Percentiles rank a stretch among this genome's conserved stretches.
Evolutionary conservation across 371 early-diverging fungal species (phyloP).

Genomic region (Coemansia sp.): DNA sequence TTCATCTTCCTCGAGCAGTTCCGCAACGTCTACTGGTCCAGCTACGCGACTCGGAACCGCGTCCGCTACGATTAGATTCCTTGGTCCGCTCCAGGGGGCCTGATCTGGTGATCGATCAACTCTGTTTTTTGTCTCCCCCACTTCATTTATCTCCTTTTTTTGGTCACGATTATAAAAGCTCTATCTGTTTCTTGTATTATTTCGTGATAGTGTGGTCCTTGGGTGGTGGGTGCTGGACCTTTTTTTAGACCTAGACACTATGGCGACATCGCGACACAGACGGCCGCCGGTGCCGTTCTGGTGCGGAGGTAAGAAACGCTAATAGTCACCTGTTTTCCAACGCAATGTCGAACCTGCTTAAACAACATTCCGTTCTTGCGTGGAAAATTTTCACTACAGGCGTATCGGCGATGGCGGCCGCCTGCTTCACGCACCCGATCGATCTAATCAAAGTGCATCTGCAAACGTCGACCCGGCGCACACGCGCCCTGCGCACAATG

Average conservation of each 20-base stretch:
- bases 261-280: background rate
- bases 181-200: background rate
- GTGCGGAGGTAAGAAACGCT: slow-evolving; percentile 37
- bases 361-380: background rate
- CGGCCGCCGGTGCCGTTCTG: slow-evolving; percentile 43
- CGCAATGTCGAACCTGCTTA: no score
- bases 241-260: background rate
- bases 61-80: slow-evolving; percentile 30
- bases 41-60: slow-evolving; percentile 20
- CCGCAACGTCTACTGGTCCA: slow-evolving; percentile 50
- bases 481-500: slow-evolving; percentile 32
- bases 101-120: no score
- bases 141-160: no score
- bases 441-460: slow-evolving; percentile 84
- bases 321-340: background rate
- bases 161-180: background rate
- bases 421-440: slow-evolving; percentile 72
- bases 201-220: background rate
- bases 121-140: no score
- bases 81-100: no score
- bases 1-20: slow-evolving; percentile 83
- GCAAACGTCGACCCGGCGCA: slow-evolving; percentile 64
- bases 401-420: slow-evolving; percentile 53
- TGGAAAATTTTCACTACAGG: slow-evolving; percentile 9
- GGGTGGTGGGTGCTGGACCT: no score